These are phyloP conservation scores for Agrocybe pediades DNA, from an alignment of 768 basidiomycete species.

Conservation along the genomic window DNA sequence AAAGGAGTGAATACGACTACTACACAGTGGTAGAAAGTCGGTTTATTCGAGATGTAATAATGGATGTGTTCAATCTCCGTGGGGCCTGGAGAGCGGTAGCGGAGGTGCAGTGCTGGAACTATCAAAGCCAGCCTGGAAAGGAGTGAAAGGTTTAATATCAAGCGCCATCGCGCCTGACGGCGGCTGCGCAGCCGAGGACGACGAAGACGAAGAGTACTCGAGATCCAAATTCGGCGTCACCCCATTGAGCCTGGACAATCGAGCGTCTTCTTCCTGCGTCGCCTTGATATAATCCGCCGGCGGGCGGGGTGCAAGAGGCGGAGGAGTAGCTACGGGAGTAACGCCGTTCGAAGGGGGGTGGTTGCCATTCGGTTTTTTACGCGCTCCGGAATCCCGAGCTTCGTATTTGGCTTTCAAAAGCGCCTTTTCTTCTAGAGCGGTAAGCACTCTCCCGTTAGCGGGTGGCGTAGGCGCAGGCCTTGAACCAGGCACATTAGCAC, in stretches of 20 bases:
- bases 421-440: slow-evolving; percentile 83
- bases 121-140: slow-evolving; percentile 44
- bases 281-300: slow-evolving; percentile 82
- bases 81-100: neutral
- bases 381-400: slow-evolving; percentile 42
- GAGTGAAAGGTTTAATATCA: slow-evolving; percentile 49
- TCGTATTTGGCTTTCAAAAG: slow-evolving; percentile 64
- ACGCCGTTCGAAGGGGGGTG: slow-evolving; percentile 10
- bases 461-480: slow-evolving; percentile 38
- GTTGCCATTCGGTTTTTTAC: slow-evolving; percentile 11
- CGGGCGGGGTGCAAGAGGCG: slow-evolving; percentile 75
- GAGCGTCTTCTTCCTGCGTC: slow-evolving; percentile 73
- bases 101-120: neutral
- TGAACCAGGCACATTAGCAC: slow-evolving; percentile 15
- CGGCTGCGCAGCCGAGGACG: slow-evolving; percentile 5
- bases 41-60: neutral
- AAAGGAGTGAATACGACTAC: neutral
- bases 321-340: slow-evolving; percentile 44
- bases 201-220: slow-evolving; percentile 8
- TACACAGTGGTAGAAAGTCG: too few relatives aligned
- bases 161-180: slow-evolving; percentile 18
- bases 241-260: slow-evolving; percentile 45
- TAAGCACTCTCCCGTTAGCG: slow-evolving; percentile 38
- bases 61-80: neutral
- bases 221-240: slow-evolving; percentile 26